Evolutionary conservation across 179 eudicot species (phyloP), one percentile per base, ranked within the genome.

Genomic region (Pouteria campechiana): DNA sequence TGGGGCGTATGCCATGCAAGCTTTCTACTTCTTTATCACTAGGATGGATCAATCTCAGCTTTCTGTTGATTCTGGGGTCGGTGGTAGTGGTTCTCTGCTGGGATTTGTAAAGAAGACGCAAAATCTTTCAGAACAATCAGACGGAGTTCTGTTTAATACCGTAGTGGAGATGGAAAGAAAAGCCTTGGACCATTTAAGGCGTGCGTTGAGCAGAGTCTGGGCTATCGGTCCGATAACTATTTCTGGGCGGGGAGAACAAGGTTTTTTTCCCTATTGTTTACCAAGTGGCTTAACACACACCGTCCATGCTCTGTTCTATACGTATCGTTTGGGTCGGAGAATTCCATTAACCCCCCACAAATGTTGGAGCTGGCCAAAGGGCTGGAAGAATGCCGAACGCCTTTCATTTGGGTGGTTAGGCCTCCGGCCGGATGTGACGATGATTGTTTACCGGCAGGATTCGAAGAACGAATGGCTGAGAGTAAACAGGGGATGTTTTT

Each of bases 1-100:
- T 10, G 93, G 95, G 23, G 87, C 90, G 7, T 81, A 85, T 37
- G 95, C 95, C 30, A 68, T 72, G 0, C 69, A 81, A 0, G 81
- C 95, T 0, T 78, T 75, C 24, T 0, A 34, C 0, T 73, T 93
- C 0, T 2, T 89, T 0, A 81, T 95, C 95, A 63, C 24, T n/a
- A n/a, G n/a, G n/a, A n/a, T n/a, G n/a, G n/a, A n/a, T n/a, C n/a
- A n/a, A n/a, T n/a, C n/a, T n/a, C n/a, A n/a, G n/a, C n/a, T n/a
- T n/a, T n/a, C n/a, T n/a, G n/a, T n/a, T n/a, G n/a, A n/a, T n/a
- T n/a, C n/a, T n/a, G n/a, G n/a, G n/a, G n/a, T n/a, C n/a, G n/a
- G n/a, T n/a, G n/a, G n/a, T n/a, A n/a, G n/a, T n/a, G n/a, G n/a
- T n/a, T n/a, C n/a, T n/a, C n/a, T n/a, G n/a, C n/a, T n/a, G n/a